A percentile compares a stretch with the other conserved stretches of the same genome.
Conservation (phyloP, 2,329 filamentous ascomycete genomes). For the Colletotrichum spaethianum region DNA sequence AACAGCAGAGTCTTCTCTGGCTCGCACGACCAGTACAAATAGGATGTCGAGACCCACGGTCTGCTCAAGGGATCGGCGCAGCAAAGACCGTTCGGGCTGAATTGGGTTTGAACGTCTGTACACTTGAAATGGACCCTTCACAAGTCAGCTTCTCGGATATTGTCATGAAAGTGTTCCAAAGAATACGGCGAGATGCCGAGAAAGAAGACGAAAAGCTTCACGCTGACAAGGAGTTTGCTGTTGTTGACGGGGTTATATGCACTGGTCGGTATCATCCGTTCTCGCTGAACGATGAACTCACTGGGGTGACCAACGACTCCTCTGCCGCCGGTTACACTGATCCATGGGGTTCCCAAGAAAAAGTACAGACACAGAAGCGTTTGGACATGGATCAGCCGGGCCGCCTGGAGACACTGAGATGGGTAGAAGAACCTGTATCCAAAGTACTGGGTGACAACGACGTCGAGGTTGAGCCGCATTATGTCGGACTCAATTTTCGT, state of each 20-base stretch:
- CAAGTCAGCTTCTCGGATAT: slow-evolving; percentile 3
- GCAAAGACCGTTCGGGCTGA: slow-evolving; percentile 44
- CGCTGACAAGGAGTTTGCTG: slow-evolving; percentile 32
- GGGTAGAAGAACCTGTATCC: background rate
- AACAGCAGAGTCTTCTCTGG: slow-evolving; percentile 20
- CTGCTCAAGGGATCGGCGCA: slow-evolving; percentile 41
- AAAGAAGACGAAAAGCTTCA: slow-evolving; percentile 6
- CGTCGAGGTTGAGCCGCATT: slow-evolving; percentile 36
- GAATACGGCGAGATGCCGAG: slow-evolving; percentile 9
- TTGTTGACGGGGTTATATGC: slow-evolving; percentile 10
- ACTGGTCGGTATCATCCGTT: slow-evolving; percentile 45
- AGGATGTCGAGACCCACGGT: slow-evolving; percentile 43
- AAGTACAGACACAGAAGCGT: background rate
- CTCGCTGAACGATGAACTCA: slow-evolving; percentile 44
- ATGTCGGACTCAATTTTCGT: slow-evolving; percentile 42
- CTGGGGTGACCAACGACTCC: slow-evolving; percentile 21
- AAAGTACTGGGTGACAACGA: slow-evolving; percentile 27
- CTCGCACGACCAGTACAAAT: slow-evolving; percentile 16
- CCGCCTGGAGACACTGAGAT: background rate
- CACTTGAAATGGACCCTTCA: slow-evolving; percentile 1
- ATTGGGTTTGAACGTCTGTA: slow-evolving; percentile 11
- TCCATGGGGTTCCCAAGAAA: background rate
- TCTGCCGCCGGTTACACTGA: background rate
- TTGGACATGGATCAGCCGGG: background rate
- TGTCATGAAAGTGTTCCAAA: background rate